Evolutionary conservation across 2,329 filamentous ascomycete species (phyloP), one percentile per base, ranked within the genome.

Genomic region (Parastagonospora nodorum): DNA sequence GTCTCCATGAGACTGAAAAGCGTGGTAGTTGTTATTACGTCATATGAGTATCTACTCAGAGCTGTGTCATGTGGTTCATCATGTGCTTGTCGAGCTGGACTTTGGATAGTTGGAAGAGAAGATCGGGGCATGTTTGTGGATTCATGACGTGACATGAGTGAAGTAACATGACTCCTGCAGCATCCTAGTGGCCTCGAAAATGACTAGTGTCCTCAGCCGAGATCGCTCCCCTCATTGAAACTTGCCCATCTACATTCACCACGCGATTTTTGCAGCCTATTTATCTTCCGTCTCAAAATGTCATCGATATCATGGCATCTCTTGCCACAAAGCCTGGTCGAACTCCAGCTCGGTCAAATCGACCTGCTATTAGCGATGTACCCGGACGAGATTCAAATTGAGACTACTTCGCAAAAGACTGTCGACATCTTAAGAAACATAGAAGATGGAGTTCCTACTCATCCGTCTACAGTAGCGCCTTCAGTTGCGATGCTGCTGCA

Each of bases 301-400:
- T 24, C n/a, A 11, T 12, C 2, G 11, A 46, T 11, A 40, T 14
- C n/a, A 40, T 66, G 60, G 55, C 50, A 58, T 5, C 29, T 63
- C 2, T 50, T 69, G 9, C 66, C 66, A 8, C 45, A 40, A 2
- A 60, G 64, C 4, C 45, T 67, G 6, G 35, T 69, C 10, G 66
- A 69, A 51, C 56, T 67, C 3, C 66, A 69, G 16, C 56, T 69
- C 19, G 63, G 63, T 19, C 64, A 67, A 40, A 56, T 69, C 33
- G 66, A 69, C 42, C 57, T 69, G 12, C 36, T 69, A 19, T 45
- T 61, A 30, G 63, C 66, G 2, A 69, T 69, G 66, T 69, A 67
- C 33, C 64, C 60, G 4, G 60, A 62, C 4, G 63, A 67, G 7
- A 45, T 59, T 5, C 38, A 10, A 7, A 47, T 67, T 15, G 56